Base-by-base conservation (phyloP, 2,329 filamentous ascomycete genomes). In the Metarhizium humberi region DNA sequence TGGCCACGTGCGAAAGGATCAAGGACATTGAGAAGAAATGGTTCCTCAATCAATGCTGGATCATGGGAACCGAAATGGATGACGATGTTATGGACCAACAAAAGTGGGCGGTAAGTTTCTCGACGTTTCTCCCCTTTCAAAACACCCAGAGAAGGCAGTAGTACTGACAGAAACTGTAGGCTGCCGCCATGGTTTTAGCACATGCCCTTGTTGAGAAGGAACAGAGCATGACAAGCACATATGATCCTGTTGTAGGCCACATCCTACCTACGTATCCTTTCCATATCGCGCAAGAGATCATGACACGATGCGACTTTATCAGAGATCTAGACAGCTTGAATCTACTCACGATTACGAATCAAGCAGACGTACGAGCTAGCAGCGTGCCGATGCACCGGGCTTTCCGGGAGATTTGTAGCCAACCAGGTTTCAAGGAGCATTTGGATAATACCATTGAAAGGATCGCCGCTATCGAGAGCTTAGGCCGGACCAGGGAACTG, bases 11-110 rank as follows among this genome's bases (percentile, higher is more conserved):
- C 69, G 74, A 94, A 87, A 68, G 75, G 55, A 88, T 90, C 64
- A 82, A 81, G 65, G 75, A 83, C 4, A 78, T 77, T 50, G 86
- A 90, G 67, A 87, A 87, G 72, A 84, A 79, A n/a, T 90, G 86
- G 85, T 86, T 90, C 60, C 73, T 89, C 8, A 88, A 87, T 70
- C 84, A 87, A 66, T 89, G 86, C 71, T 87, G 85, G 78, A 87
- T 89, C 57, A 77, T 90, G 3, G 86, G 86, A 11, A 73, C 73
- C 52, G 84, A 86, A 58, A 88, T 89, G 86, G 94, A 97, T 63
- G 94, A 97, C 71, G 94, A 99, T 67, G 94, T 96, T 62, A 97
- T 97, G 86, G 90, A 96, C 66, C 89, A 96, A 70, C 91, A 97
- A 68, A 96, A 97, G 70, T 96, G 90, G 77, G 90, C 92, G 49